Percentiles rank a stretch among this genome's conserved stretches.
phyloP scores from a whole-genome alignment of 140 eudicot species.

The Erigeron philadelphicus region DNA sequence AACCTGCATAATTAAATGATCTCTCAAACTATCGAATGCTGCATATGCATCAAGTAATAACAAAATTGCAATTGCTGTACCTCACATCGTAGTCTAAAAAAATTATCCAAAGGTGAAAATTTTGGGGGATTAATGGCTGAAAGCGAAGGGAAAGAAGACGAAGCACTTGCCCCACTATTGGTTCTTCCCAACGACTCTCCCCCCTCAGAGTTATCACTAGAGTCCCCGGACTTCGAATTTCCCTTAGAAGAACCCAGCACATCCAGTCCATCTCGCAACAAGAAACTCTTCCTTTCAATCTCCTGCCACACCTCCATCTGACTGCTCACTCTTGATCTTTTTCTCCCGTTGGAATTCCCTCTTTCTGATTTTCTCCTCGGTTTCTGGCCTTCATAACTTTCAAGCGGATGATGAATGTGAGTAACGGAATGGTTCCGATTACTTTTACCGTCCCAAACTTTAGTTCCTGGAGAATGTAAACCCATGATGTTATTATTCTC shows the following conservation, averaged over 20 bases:
- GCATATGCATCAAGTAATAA: constrained; percentile 10
- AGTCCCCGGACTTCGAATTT: constrained; percentile 52
- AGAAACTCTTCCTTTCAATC: constrained; percentile 69
- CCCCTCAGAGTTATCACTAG: constrained; percentile 74
- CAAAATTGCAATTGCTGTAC: constrained; percentile 35
- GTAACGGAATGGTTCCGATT: constrained; percentile 50
- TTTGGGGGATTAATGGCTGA: constrained; percentile 44
- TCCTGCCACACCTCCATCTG: constrained; percentile 71
- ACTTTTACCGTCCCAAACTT: constrained; percentile 89
- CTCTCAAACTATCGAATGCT: constrained; percentile 19
- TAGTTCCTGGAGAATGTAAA: constrained; percentile 76
- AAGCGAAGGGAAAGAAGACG: constrained; percentile 46
- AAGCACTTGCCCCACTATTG: constrained; percentile 57
- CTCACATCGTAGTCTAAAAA: constrained; percentile 90
- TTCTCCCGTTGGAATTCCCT: constrained; percentile 45
- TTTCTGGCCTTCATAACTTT: constrained; percentile 53
- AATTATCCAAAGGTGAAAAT: constrained; percentile 46
- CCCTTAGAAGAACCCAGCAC: constrained; percentile 45
- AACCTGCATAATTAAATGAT: constrained; percentile 52
- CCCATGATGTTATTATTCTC: constrained; percentile 63
- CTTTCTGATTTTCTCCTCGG: constrained; percentile 44
- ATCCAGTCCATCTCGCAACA: constrained; percentile 67
- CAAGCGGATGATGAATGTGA: constrained; percentile 93
- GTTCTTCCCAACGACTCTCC: constrained; percentile 62
- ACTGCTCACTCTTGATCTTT: constrained; percentile 56